phyloP scores from a whole-genome alignment of 345 rosid genomes.

The Gossypium bickii region DNA sequence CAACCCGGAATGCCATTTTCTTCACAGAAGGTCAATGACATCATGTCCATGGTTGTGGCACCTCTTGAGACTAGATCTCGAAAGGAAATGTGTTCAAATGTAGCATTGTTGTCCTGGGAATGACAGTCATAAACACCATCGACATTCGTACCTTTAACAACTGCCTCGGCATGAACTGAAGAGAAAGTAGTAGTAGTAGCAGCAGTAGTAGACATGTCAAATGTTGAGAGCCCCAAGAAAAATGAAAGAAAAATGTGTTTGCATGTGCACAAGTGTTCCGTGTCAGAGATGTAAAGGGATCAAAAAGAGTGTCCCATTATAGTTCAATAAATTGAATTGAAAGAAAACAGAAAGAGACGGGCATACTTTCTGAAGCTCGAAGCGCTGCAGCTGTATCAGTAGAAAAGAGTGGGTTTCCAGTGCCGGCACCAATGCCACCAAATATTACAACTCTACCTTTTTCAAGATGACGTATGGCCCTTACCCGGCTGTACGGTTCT shows the following conservation, averaged over 20 bases:
- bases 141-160: slow-evolving; percentile 79
- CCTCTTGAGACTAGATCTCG: slow-evolving; percentile 67
- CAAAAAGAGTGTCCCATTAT: background rate
- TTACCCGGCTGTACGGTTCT: slow-evolving; percentile 77
- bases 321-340: background rate
- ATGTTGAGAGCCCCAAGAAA: background rate
- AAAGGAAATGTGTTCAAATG: slow-evolving; percentile 65
- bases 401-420: slow-evolving; percentile 84
- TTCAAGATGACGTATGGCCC: slow-evolving; percentile 78
- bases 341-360: background rate
- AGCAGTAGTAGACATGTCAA: background rate
- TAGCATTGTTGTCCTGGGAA: slow-evolving; percentile 53
- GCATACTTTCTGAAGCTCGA: slow-evolving; percentile 79
- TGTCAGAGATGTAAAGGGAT: background rate
- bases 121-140: slow-evolving; percentile 60
- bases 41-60: slow-evolving; percentile 63
- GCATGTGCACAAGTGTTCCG: no score
- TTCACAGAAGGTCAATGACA: slow-evolving; percentile 81
- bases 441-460: slow-evolving; percentile 93
- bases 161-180: slow-evolving; percentile 78
- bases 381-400: slow-evolving; percentile 90
- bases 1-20: slow-evolving; percentile 85
- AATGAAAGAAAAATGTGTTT: background rate
- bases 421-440: slow-evolving; percentile 84
- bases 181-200: background rate